Percentiles rank a stretch among this genome's conserved stretches.
These are phyloP conservation scores for Skeletonema potamos DNA, from an alignment of 108 stramenopile species.

Conservation along the genomic window DNA sequence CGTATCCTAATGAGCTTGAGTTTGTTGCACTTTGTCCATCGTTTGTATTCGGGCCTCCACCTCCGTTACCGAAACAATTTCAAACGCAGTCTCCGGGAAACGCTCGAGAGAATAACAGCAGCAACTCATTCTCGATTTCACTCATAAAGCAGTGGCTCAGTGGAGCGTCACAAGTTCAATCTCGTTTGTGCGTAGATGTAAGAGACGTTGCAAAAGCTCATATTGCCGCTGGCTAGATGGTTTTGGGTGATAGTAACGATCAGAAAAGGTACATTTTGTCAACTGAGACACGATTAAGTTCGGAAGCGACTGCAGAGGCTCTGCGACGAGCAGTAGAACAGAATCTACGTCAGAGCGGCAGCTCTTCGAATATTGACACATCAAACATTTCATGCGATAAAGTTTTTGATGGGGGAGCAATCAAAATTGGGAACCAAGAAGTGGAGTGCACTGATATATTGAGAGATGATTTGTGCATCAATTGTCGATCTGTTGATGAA, in stretches of 20 bases:
- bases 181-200: conserved; percentile 79
- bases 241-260: neutral
- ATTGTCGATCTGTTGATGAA: conserved; percentile 60
- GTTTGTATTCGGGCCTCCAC: conserved; percentile 81
- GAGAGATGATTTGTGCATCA: conserved; percentile 49
- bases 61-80: conserved; percentile 15
- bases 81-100: conserved; percentile 6
- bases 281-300: conserved; percentile 64
- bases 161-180: conserved; percentile 75
- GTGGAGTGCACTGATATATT: conserved; percentile 60
- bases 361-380: conserved; percentile 10
- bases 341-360: conserved; percentile 11
- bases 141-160: conserved; percentile 73
- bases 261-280: conserved; percentile 67
- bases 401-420: conserved; percentile 77
- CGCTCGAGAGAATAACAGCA: neutral
- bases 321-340: conserved; percentile 30
- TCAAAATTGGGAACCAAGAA: conserved; percentile 75
- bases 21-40: conserved; percentile 73
- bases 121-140: conserved; percentile 62
- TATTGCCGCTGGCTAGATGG: conserved; percentile 58
- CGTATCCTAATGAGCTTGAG: conserved; percentile 52
- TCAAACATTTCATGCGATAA: conserved; percentile 55
- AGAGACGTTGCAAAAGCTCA: conserved; percentile 80
- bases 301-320: conserved; percentile 57